Percentiles rank a stretch among this genome's conserved stretches.
These are phyloP conservation scores for Castanea sativa DNA, from an alignment of 306 rosid genomes.

Conservation along the genomic window DNA sequence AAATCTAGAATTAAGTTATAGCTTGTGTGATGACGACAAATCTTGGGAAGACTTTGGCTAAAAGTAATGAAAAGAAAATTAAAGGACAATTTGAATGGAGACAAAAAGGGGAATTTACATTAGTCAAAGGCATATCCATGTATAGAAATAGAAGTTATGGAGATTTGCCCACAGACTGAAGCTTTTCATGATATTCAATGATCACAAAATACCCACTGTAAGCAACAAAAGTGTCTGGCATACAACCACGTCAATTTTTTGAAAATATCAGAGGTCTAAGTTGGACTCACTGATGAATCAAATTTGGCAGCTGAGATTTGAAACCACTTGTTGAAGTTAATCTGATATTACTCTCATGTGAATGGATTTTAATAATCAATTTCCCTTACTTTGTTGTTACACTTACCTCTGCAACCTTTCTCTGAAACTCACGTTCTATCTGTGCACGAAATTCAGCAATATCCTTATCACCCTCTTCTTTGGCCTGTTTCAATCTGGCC, in stretches of 20 bases:
- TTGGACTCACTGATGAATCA: neutral
- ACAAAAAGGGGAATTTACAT: too few relatives aligned
- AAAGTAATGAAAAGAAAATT: too few relatives aligned
- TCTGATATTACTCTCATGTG: neutral
- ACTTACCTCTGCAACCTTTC: constrained; percentile 65
- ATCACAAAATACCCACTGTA: neutral
- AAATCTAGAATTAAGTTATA: too few relatives aligned
- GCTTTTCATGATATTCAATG: neutral
- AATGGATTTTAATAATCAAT: neutral
- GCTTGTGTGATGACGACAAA: too few relatives aligned
- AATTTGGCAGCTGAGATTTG: neutral
- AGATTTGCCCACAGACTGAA: too few relatives aligned
- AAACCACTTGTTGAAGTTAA: neutral
- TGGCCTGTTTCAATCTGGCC: constrained; percentile 92
- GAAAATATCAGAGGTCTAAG: too few relatives aligned
- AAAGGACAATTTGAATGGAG: too few relatives aligned
- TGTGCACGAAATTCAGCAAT: constrained; percentile 76
- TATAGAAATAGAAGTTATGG: too few relatives aligned
- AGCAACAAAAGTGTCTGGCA: neutral
- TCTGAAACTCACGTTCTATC: constrained; percentile 74
- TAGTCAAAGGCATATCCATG: too few relatives aligned
- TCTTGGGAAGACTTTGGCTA: too few relatives aligned
- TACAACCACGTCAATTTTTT: neutral
- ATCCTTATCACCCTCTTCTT: constrained; percentile 90
- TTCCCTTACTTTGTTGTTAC: neutral